Evolutionary conservation across 2,329 filamentous ascomycete genomes (phyloP).

Genomic region (Gaeumannomyces tritici): DNA sequence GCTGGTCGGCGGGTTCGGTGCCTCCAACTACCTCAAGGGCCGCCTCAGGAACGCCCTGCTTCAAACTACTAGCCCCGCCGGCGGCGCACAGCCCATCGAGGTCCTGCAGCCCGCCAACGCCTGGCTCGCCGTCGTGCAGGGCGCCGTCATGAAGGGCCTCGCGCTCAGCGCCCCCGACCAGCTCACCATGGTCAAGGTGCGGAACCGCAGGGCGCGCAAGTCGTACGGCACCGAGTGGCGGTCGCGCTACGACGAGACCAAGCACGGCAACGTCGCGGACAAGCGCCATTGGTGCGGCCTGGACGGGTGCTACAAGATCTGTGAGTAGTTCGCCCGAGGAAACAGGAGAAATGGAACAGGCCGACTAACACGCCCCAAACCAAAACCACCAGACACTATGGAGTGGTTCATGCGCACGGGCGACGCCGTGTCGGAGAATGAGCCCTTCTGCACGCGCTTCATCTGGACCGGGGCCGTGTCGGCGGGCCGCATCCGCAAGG

Average conservation of each 20-base stretch:
- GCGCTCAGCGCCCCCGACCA: slow-evolving; percentile 22
- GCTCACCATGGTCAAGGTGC: slow-evolving; percentile 24
- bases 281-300: slow-evolving; percentile 26
- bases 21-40: slow-evolving; percentile 32
- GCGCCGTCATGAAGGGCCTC: slow-evolving; percentile 39
- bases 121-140: slow-evolving; percentile 40
- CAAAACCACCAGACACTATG: slow-evolving; percentile 26
- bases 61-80: background rate
- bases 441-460: slow-evolving; percentile 23
- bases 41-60: slow-evolving; percentile 25
- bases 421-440: slow-evolving; percentile 28
- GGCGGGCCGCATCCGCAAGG: slow-evolving; percentile 21
- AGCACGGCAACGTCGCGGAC: slow-evolving; percentile 19
- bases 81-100: slow-evolving; percentile 15
- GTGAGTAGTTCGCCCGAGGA: background rate
- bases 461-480: slow-evolving; percentile 21
- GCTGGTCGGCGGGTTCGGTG: slow-evolving; percentile 39
- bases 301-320: slow-evolving; percentile 25
- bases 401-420: slow-evolving; percentile 32
- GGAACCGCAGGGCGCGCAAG: slow-evolving; percentile 30
- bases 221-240: slow-evolving; percentile 30
- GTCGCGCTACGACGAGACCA: slow-evolving; percentile 18
- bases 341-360: background rate
- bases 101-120: slow-evolving; percentile 38
- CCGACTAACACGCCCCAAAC: background rate